A percentile compares a stretch with the other conserved stretches of the same genome.
Conservation (phyloP, 768 basidiomycete genomes). For the Pholiota molesta region DNA sequence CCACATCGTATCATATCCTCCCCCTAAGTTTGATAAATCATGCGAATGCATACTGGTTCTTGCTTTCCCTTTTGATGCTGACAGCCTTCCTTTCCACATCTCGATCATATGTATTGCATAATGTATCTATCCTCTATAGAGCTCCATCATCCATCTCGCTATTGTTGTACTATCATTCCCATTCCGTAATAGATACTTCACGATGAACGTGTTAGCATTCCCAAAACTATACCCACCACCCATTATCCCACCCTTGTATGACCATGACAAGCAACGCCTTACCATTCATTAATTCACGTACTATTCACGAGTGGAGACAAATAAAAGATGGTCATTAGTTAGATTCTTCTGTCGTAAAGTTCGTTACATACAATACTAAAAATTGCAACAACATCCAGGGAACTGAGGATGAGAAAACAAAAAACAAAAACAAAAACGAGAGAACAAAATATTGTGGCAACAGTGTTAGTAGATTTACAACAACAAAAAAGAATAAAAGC, state of each 20-base stretch:
- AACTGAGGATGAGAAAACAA: constrained; percentile 3
- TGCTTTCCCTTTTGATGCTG: not conserved
- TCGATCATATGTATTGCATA: constrained; percentile 7
- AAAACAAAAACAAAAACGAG: constrained; percentile 3
- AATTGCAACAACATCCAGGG: constrained; percentile 12
- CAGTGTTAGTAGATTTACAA: not conserved
- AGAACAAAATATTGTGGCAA: constrained; percentile 6
- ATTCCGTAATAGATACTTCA: not conserved
- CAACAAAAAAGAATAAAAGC: constrained; percentile 6
- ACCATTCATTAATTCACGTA: not conserved
- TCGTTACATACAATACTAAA: constrained; percentile 21
- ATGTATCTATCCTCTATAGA: constrained; percentile 4
- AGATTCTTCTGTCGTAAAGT: constrained; percentile 19
- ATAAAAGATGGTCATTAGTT: constrained; percentile 15
- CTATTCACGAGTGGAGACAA: not conserved
- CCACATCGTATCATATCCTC: not conserved
- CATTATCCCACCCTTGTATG: not conserved
- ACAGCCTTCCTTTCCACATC: not conserved
- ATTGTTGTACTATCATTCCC: constrained; percentile 9
- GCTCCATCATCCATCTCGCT: not conserved
- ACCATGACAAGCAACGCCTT: not conserved
- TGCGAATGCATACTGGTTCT: not conserved
- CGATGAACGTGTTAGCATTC: not conserved
- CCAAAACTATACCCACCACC: not conserved
- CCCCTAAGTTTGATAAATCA: not conserved